These are phyloP conservation scores for Oryza meridionalis DNA, from an alignment of 176 grass and related monocot genomes.

Conservation along the genomic window DNA sequence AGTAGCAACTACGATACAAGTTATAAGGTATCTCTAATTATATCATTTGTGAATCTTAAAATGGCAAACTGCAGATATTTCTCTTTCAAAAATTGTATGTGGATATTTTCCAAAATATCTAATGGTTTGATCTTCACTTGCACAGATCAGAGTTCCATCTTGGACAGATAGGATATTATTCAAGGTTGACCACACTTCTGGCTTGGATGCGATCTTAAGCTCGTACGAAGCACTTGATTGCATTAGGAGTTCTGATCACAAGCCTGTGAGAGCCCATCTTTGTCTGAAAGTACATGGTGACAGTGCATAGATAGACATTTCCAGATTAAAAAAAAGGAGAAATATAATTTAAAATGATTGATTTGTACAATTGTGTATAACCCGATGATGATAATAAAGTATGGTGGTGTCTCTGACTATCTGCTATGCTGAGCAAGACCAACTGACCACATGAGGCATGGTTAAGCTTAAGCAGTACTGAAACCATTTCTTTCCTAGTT, in stretches of 20 bases:
- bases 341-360: neutral
- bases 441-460: neutral
- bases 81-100: neutral
- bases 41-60: neutral
- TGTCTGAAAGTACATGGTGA: slow-evolving; percentile 44
- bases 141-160: slow-evolving; percentile 72
- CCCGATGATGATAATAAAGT: neutral
- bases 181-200: slow-evolving; percentile 61
- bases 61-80: neutral
- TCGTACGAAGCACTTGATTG: slow-evolving; percentile 65
- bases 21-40: slow-evolving; percentile 41
- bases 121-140: neutral
- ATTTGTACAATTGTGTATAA: neutral
- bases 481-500: neutral
- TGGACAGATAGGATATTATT: slow-evolving; percentile 83
- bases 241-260: slow-evolving; percentile 65
- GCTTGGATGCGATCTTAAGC: slow-evolving; percentile 59
- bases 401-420: neutral
- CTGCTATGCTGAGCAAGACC: neutral
- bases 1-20: slow-evolving; percentile 69
- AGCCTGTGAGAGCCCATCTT: slow-evolving; percentile 72
- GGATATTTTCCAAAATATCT: neutral
- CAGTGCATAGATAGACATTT: slow-evolving; percentile 20
- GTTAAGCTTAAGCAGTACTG: neutral
- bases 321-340: neutral